Conservation (phyloP, 495 filamentous ascomycete species). For the Podospora pseudopauciseta region DNA sequence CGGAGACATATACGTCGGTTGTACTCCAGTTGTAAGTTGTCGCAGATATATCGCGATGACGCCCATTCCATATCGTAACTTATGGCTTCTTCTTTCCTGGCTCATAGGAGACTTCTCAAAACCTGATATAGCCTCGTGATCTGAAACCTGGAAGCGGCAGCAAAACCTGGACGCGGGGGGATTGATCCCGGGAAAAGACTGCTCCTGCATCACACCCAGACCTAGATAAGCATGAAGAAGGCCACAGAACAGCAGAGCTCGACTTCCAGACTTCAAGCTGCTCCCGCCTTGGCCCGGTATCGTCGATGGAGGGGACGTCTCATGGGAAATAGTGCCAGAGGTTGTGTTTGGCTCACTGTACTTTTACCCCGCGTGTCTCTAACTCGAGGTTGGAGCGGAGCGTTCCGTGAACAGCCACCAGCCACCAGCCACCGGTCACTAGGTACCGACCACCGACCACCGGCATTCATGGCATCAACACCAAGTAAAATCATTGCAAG, state of each 20-base stretch:
- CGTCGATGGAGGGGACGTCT: slow-evolving; percentile 24
- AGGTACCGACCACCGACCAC: background rate
- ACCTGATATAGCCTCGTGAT: background rate
- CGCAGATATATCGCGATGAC: background rate
- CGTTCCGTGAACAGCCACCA: background rate
- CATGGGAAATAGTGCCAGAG: slow-evolving; percentile 22
- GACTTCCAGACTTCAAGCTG: too few species aligned
- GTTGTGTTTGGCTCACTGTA: slow-evolving; percentile 7
- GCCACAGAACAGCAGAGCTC: background rate
- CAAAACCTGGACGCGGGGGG: background rate
- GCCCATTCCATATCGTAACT: background rate
- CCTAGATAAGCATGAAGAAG: background rate
- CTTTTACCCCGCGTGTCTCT: slow-evolving; percentile 30
- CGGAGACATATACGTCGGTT: background rate
- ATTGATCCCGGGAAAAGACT: background rate
- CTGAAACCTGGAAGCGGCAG: slow-evolving; percentile 1
- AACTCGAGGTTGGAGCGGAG: slow-evolving; percentile 8
- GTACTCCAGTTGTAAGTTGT: background rate
- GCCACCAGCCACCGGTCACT: background rate
- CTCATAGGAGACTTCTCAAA: background rate
- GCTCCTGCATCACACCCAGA: background rate
- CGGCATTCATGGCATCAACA: background rate
- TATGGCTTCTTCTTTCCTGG: background rate
- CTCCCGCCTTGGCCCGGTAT: slow-evolving; percentile 14
- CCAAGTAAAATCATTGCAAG: background rate